Evolutionary conservation across 257 asterid genomes (phyloP), one percentile per base, ranked within the genome.

Genomic region (Eustoma russellianum): DNA sequence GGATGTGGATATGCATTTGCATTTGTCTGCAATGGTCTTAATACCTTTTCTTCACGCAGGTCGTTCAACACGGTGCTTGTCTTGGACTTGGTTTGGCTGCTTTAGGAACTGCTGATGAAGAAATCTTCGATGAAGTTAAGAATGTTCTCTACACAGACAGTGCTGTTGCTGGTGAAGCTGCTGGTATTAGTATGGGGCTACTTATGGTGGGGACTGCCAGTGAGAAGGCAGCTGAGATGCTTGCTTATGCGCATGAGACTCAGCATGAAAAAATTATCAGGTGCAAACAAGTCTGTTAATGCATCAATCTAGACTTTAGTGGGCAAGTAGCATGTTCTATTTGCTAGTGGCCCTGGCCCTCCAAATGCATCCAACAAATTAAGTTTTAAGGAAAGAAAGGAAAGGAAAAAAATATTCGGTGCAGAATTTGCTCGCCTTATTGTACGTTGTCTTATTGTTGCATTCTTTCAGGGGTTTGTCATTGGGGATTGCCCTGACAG

Each of bases 121-220:
- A 88, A 11, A 78, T 88, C 41, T 92, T 79, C 56, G 97, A 88
- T 56, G 97, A 83, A 57, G 68, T 88, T 28, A 92, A 88, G 68
- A 83, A 62, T 38, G 99, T 85, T 48, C 82, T 92, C 10, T 92
- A 88, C 70, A 75, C 93, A 10, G 99, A 92, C 79, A 85, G 94
- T 81, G 99, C 99, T 30, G 97, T 92, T 68, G 94, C 99, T 38
- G 95, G 99, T 56, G 99, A 92, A 75, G 99, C 97, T 66, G 97
- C 99, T 60, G 99, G 99, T 33, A 85, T 92, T 45, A 81, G 97
- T 67, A 83, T 92, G 99, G 99, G 99, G 51, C 66, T 92, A 51
- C 72, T 92, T 61, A 83, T 88, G 99, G 99, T 85, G 75, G 99
- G 99, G 67, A 92, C 94, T 57, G 97, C 94, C 33, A 85, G 91